Conservation (phyloP, 495 filamentous ascomycete genomes). For the Tuber calosporum region DNA sequence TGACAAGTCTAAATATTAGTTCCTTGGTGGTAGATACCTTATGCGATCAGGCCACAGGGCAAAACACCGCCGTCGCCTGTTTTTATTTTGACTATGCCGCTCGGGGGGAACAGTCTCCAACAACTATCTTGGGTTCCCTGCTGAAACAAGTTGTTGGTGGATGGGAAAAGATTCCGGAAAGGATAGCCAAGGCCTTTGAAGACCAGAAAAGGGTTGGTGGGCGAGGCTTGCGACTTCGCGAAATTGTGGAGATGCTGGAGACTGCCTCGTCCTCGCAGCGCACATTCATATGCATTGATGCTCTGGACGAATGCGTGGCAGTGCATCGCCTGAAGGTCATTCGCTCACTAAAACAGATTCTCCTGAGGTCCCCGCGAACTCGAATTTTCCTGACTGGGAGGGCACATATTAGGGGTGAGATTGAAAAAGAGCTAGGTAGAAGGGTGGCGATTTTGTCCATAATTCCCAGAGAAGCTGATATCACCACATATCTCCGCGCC, state of each 20-base stretch:
- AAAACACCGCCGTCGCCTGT: background rate
- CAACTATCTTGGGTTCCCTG: background rate
- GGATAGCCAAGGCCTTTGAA: background rate
- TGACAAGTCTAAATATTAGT: background rate
- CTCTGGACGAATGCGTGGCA: background rate
- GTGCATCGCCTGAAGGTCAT: background rate
- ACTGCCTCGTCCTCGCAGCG: background rate
- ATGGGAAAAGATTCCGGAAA: background rate
- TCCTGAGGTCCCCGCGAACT: background rate
- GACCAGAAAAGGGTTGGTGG: background rate
- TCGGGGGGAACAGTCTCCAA: background rate
- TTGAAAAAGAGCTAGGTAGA: background rate
- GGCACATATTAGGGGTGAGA: background rate
- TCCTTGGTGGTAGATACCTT: background rate
- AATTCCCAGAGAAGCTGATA: background rate
- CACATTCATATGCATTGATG: background rate
- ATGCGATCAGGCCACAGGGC: background rate
- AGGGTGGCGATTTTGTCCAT: background rate
- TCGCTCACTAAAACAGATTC: slow-evolving; percentile 3
- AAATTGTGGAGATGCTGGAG: background rate
- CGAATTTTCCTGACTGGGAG: background rate
- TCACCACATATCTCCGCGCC: background rate
- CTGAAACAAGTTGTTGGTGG: background rate
- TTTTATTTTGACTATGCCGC: background rate
- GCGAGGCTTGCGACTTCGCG: background rate